Conservation (phyloP, 805 yeast genomes). For the Ogataea minuta region DNA sequence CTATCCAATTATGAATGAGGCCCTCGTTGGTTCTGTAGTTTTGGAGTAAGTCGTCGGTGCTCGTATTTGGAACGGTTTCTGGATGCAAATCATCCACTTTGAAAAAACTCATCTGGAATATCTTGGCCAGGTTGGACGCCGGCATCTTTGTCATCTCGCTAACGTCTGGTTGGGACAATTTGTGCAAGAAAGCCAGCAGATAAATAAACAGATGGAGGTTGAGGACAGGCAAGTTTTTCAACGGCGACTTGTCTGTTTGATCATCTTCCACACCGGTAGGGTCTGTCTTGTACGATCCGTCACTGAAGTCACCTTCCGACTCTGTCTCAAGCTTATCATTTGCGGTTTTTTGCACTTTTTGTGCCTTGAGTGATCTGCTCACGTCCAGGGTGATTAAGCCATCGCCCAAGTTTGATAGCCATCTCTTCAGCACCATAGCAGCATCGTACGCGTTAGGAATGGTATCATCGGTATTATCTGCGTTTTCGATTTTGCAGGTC, state of each 20-base stretch:
- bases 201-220: conserved; percentile 34
- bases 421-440: conserved; percentile 37
- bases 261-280: conserved; percentile 4
- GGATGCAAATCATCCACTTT: conserved; percentile 31
- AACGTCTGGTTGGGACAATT: conserved; percentile 22
- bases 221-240: conserved; percentile 27
- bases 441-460: conserved; percentile 34
- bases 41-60: conserved; percentile 30
- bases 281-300: conserved; percentile 9
- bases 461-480: conserved; percentile 16
- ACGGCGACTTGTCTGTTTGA: conserved; percentile 2
- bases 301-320: conserved; percentile 14
- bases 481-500: conserved; percentile 14
- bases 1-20: conserved; percentile 30
- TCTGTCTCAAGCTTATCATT: conserved; percentile 2
- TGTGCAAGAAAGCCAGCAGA: conserved; percentile 28
- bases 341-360: conserved; percentile 9
- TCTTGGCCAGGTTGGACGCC: conserved; percentile 36
- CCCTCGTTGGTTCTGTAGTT: conserved; percentile 31
- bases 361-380: conserved; percentile 20
- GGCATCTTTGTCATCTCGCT: conserved; percentile 37
- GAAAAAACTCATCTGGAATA: conserved; percentile 39
- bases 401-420: conserved; percentile 32
- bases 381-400: conserved; percentile 31
- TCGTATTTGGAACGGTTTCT: conserved; percentile 15